These are phyloP conservation scores for Rhizophora mangle DNA, from an alignment of 345 rosid species.

Conservation along the genomic window DNA sequence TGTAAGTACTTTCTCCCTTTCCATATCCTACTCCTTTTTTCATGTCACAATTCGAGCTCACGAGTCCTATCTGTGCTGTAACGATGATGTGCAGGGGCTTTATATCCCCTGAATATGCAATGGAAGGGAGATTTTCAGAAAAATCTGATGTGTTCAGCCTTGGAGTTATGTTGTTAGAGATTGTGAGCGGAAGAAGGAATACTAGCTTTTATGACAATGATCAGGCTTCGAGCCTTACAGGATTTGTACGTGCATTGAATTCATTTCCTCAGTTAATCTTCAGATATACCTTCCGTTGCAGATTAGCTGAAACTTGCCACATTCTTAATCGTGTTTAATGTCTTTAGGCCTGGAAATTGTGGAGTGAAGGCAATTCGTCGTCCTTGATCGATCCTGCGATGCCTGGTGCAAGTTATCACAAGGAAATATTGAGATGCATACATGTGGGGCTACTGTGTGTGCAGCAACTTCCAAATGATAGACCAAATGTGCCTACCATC, in stretches of 20 bases:
- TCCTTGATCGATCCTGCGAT: constrained; percentile 4
- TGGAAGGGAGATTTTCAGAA: constrained; percentile 21
- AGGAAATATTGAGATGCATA: constrained; percentile 11
- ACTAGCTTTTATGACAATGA: constrained; percentile 5
- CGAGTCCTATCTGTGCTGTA: no score
- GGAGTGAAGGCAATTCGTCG: constrained; percentile 3
- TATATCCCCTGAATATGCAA: constrained; percentile 21
- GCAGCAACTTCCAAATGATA: constrained; percentile 12
- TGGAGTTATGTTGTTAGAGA: constrained; percentile 18
- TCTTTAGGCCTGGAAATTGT: constrained; percentile 16
- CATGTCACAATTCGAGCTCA: not conserved
- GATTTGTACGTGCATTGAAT: constrained; percentile 1
- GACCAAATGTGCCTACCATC: constrained; percentile 7
- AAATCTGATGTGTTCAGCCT: constrained; percentile 22
- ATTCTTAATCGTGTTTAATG: not conserved
- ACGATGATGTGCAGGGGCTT: constrained; percentile 8
- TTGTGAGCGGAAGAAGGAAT: constrained; percentile 14
- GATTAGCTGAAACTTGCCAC: not conserved
- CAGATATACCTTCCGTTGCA: not conserved
- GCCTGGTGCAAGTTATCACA: not conserved
- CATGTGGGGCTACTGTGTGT: constrained; percentile 8
- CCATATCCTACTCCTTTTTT: not conserved
- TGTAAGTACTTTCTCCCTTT: not conserved
- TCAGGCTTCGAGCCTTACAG: constrained; percentile 7
- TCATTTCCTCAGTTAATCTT: not conserved